These are phyloP conservation scores for Trichoderma sp. DNA, from an alignment of 2,329 filamentous ascomycete species.

Conservation along the genomic window DNA sequence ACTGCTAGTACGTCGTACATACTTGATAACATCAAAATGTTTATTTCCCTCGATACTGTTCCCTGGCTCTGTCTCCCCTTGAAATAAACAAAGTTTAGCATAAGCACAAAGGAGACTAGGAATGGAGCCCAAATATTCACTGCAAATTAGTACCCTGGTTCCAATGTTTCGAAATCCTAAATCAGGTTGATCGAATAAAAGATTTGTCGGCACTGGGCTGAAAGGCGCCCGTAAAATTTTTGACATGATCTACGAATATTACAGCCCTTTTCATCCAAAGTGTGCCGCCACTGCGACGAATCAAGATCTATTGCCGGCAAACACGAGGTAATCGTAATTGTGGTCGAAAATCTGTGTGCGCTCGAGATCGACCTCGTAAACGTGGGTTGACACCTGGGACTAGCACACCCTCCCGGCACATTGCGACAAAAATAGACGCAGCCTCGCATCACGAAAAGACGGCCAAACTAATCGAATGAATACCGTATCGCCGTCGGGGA, in stretches of 20 bases:
- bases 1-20: neutral
- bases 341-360: neutral
- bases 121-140: constrained; percentile 5
- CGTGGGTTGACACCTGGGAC: neutral
- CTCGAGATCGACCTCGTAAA: neutral
- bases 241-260: neutral
- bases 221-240: neutral
- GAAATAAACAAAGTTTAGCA: neutral
- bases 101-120: neutral
- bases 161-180: constrained; percentile 16
- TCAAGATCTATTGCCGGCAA: neutral
- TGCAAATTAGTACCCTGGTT: neutral
- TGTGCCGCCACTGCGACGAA: neutral
- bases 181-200: neutral
- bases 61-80: neutral
- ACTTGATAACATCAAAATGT: neutral
- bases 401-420: neutral
- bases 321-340: neutral
- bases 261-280: neutral
- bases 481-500: neutral
- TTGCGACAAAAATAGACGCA: constrained; percentile 13
- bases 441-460: neutral
- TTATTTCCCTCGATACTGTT: neutral
- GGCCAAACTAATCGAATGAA: neutral
- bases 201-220: neutral